These are phyloP conservation scores for Salix exigua DNA, from an alignment of 345 rosid species.

Conservation along the genomic window DNA sequence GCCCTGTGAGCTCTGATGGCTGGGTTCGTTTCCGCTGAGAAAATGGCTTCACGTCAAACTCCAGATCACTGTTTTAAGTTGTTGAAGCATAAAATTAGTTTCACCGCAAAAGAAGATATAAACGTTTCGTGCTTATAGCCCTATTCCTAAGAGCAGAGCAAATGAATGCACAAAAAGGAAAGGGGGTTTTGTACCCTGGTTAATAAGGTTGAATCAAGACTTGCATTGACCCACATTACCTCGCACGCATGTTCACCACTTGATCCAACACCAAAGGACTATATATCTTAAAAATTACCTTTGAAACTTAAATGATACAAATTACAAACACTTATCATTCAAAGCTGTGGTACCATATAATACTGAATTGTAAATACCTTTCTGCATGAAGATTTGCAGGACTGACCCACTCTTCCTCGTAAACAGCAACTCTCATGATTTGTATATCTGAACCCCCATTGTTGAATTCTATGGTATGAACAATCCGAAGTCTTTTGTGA, in stretches of 20 bases:
- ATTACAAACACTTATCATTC: no score
- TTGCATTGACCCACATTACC: no score
- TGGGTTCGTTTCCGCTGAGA: conserved; percentile 66
- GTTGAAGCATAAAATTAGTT: conserved; percentile 7
- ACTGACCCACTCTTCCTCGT: conserved; percentile 86
- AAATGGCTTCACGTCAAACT: conserved; percentile 55
- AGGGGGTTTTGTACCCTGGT: no score
- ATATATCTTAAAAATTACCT: no score
- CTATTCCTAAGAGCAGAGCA: neutral
- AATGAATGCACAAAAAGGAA: no score
- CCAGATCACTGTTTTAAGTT: conserved; percentile 47
- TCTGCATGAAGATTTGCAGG: conserved; percentile 52
- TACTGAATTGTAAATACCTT: conserved; percentile 40
- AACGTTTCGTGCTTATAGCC: neutral
- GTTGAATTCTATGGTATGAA: conserved; percentile 78
- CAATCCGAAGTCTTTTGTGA: conserved; percentile 85
- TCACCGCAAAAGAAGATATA: neutral
- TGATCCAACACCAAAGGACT: no score
- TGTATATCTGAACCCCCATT: conserved; percentile 77
- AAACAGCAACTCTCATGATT: conserved; percentile 87
- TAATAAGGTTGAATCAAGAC: no score
- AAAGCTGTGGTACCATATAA: no score
- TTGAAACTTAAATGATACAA: no score
- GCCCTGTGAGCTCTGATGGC: conserved; percentile 71
- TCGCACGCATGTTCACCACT: no score